These are phyloP conservation scores for Mycocentrospora acerina DNA, from an alignment of 2,329 filamentous ascomycete species.

Conservation along the genomic window DNA sequence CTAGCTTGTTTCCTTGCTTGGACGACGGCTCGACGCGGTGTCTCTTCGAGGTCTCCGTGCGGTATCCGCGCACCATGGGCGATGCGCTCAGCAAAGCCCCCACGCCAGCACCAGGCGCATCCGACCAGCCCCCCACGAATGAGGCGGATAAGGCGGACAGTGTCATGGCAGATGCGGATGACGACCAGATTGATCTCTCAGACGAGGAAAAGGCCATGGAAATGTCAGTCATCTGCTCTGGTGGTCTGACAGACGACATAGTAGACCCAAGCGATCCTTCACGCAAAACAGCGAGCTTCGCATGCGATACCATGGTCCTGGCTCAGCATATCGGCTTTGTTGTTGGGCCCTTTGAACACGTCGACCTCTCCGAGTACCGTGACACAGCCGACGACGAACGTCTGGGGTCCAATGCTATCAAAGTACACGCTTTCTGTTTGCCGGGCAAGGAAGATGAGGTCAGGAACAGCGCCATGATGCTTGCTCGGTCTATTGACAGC, in stretches of 20 bases:
- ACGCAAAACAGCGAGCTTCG: slow-evolving; percentile 87
- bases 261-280: slow-evolving; percentile 73
- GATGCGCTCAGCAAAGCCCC: slow-evolving; percentile 60
- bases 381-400: slow-evolving; percentile 91
- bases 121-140: slow-evolving; percentile 14
- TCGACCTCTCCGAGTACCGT: slow-evolving; percentile 85
- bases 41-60: slow-evolving; percentile 86
- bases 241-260: slow-evolving; percentile 81
- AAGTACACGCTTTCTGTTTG: slow-evolving; percentile 88
- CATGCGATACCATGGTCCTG: slow-evolving; percentile 66
- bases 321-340: slow-evolving; percentile 92
- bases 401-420: slow-evolving; percentile 82
- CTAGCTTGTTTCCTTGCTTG: slow-evolving; percentile 88
- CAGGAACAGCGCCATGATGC: slow-evolving; percentile 79
- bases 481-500: slow-evolving; percentile 84
- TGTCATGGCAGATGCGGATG: slow-evolving; percentile 36
- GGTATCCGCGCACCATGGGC: slow-evolving; percentile 80
- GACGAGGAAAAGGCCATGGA: slow-evolving; percentile 87
- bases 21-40: slow-evolving; percentile 81
- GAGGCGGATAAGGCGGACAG: slow-evolving; percentile 34
- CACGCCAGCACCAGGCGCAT: slow-evolving; percentile 16
- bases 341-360: slow-evolving; percentile 90
- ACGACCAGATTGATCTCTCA: slow-evolving; percentile 49
- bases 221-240: slow-evolving; percentile 87
- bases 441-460: slow-evolving; percentile 81